phyloP scores from a whole-genome alignment of 1,284 basidiomycete species.

The Fomitopsis betulina region DNA sequence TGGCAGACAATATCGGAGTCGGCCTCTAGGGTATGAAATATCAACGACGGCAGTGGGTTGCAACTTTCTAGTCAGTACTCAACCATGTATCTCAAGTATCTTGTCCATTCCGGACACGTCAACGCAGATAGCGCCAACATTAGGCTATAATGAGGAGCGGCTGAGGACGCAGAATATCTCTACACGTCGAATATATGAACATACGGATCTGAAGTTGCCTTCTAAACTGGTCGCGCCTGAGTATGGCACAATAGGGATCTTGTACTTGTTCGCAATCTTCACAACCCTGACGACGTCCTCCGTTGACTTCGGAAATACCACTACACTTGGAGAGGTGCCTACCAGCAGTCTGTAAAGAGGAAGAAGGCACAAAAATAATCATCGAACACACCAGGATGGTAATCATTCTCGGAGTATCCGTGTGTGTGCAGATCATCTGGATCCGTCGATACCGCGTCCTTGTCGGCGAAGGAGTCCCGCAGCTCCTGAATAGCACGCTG shows the following conservation, averaged over 20 bases:
- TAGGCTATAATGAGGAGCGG: constrained; percentile 13
- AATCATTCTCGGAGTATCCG: constrained; percentile 53
- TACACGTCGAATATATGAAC: constrained; percentile 15
- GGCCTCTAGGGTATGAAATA: constrained; percentile 39
- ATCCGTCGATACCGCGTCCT: constrained; percentile 48
- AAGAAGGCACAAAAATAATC: background rate
- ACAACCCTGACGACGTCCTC: constrained; percentile 59
- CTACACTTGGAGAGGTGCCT: constrained; percentile 56
- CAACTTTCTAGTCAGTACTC: constrained; percentile 4
- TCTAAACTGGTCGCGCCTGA: constrained; percentile 62
- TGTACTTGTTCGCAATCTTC: constrained; percentile 53
- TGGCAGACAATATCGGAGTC: constrained; percentile 84
- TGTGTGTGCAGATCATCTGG: constrained; percentile 49
- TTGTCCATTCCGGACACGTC: constrained; percentile 86
- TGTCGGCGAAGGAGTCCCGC: constrained; percentile 30
- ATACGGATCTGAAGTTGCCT: constrained; percentile 56
- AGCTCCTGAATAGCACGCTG: constrained; percentile 46
- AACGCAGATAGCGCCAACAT: constrained; percentile 36
- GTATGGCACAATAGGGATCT: constrained; percentile 54
- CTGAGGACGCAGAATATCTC: background rate
- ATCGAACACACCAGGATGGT: constrained; percentile 44
- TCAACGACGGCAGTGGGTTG: background rate
- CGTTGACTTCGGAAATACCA: constrained; percentile 49
- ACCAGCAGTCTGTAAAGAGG: constrained; percentile 10
- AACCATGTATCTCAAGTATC: constrained; percentile 75